Conservation (phyloP, 371 early-diverging fungal species). For the Massospora cicadina region DNA sequence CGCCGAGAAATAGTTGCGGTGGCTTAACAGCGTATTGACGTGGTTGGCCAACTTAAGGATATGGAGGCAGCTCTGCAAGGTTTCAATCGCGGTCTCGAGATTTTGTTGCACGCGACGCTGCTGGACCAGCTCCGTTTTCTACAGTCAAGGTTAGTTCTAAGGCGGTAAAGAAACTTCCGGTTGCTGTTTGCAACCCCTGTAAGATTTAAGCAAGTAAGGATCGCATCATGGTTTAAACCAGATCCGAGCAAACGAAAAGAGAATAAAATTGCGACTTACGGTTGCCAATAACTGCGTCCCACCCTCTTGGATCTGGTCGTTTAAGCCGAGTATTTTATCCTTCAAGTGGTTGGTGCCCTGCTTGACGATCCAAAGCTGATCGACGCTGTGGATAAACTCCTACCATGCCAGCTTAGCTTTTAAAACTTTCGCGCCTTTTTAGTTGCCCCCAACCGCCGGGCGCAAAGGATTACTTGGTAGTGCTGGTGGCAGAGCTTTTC, state of each 20-base stretch:
- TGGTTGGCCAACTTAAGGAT: constrained; percentile 77
- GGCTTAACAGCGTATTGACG: constrained; percentile 59
- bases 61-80: constrained; percentile 61
- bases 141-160: too few species aligned
- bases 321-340: constrained; percentile 65
- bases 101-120: constrained; percentile 68
- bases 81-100: constrained; percentile 69
- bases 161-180: too few species aligned
- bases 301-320: constrained; percentile 61
- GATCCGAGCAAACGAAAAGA: neutral
- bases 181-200: too few species aligned
- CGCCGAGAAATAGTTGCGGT: constrained; percentile 76
- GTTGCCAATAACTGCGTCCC: constrained; percentile 59
- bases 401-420: constrained; percentile 21
- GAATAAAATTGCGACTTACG: constrained; percentile 20
- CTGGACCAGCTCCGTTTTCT: constrained; percentile 81
- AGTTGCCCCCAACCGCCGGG: too few species aligned
- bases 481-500: constrained; percentile 91
- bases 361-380: constrained; percentile 83
- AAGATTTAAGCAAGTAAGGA: too few species aligned
- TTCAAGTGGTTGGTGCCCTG: constrained; percentile 69
- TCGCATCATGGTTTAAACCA: neutral
- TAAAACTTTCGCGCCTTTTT: too few species aligned
- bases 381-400: constrained; percentile 92
- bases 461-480: constrained; percentile 61